Base-by-base conservation (phyloP, 805 yeast genomes). In the Suhomyces canberraensis region DNA sequence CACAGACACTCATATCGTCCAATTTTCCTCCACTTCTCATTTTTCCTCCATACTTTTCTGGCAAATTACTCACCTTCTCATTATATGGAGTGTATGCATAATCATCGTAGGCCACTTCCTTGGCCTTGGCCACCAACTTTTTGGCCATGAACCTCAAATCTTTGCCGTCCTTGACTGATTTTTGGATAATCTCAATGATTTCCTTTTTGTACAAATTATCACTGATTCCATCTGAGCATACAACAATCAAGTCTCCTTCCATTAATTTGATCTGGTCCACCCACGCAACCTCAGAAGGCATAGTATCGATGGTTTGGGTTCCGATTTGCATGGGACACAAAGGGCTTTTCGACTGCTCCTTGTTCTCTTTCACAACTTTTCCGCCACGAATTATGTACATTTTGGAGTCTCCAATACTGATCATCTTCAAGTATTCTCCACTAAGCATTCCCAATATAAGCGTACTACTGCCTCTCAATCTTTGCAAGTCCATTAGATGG, bases 281-380 rank as follows among this genome's bases (percentile, higher is more conserved):
- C 64, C 73, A 64, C 2, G 75, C 78, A 41, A 74, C 57, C 27
- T 66, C 63, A 4, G 76, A 71, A 2, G 81, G 81, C 19, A 67
- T 35, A 33, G 56, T 51, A 11, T 50, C 52, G 18, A 63, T 48
- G 4, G 72, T 61, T 27, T 73, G 76, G 0, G 81, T 75, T 1
- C 81, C 81, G 6, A 75, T 71, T 44, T 75, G 81, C 42, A 67
- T 61, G 4, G 81, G 81, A 50, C 79, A 75, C 37, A 74, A 48
- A 6, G 56, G 61, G 2, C 69, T 52, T 5, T 64, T 58, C 64
- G 73, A 62, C 43, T 71, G 78, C 40, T 70, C 77, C 40, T 64
- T 62, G 47, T 73, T 75, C 2, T 71, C 52, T 27, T 52, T 54
- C 13, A 71, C 52, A 15, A 75, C 55, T 31, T 66, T 58, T 1